phyloP scores from a whole-genome alignment of 2,329 filamentous ascomycete species.

The Verticillium dahliae region DNA sequence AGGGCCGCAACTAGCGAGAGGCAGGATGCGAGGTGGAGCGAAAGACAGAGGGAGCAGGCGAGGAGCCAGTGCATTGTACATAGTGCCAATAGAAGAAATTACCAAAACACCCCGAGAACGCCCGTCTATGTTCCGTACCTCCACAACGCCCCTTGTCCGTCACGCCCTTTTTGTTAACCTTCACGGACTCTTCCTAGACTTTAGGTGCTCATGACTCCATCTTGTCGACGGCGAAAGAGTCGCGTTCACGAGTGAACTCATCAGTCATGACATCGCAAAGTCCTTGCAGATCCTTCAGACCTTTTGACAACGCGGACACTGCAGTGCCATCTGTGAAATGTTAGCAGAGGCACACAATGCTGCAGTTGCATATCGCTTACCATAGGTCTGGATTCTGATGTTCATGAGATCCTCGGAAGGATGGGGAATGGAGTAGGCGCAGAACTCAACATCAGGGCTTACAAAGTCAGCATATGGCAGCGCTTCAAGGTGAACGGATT shows the following conservation, averaged over 20 bases:
- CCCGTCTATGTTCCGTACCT: slow-evolving; percentile 10
- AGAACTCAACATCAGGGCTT: slow-evolving; percentile 95
- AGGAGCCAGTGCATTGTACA: slow-evolving; percentile 1
- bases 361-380: slow-evolving; percentile 33
- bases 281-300: slow-evolving; percentile 79
- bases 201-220: not conserved
- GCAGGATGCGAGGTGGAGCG: not conserved
- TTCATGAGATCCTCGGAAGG: slow-evolving; percentile 97
- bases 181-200: too few relatives aligned
- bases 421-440: slow-evolving; percentile 95
- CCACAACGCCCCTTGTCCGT: not conserved
- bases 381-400: slow-evolving; percentile 92
- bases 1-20: slow-evolving; percentile 14
- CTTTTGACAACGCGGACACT: slow-evolving; percentile 83
- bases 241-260: slow-evolving; percentile 64
- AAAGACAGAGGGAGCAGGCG: not conserved
- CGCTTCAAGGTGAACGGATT: too few relatives aligned
- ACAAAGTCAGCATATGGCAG: slow-evolving; percentile 2
- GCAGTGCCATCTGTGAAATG: slow-evolving; percentile 62
- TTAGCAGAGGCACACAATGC: slow-evolving; percentile 9
- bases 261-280: slow-evolving; percentile 91
- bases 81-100: slow-evolving; percentile 2
- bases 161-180: too few relatives aligned
- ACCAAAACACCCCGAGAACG: slow-evolving; percentile 21
- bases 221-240: slow-evolving; percentile 40